A percentile compares a stretch with the other conserved stretches of the same genome.
Conservation (phyloP, 176 grass and related monocot genomes). For the Musa itinerans region DNA sequence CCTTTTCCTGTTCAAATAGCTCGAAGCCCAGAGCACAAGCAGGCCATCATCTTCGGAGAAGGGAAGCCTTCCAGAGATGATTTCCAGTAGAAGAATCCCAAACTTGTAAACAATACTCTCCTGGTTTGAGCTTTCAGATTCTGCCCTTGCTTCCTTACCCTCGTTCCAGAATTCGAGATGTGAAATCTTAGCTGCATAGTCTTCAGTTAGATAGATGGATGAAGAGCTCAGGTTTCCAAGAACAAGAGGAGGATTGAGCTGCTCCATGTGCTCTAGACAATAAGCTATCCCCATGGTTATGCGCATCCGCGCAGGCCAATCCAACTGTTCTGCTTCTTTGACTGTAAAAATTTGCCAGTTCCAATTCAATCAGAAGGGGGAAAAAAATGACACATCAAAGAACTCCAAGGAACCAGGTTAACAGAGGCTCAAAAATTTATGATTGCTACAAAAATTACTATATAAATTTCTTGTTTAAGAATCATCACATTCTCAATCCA, state of each 20-base stretch:
- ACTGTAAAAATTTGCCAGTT: conserved; percentile 30
- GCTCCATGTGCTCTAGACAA: conserved; percentile 54
- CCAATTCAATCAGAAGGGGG: not conserved
- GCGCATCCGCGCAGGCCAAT: conserved; percentile 60
- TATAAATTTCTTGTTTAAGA: too few relatives aligned
- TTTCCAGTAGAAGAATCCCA: conserved; percentile 75
- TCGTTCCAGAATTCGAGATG: conserved; percentile 27
- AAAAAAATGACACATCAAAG: not conserved
- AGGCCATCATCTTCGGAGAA: conserved; percentile 70
- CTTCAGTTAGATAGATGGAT: conserved; percentile 79
- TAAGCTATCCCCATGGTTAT: conserved; percentile 67
- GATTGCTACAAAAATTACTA: too few relatives aligned
- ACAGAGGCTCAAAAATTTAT: not conserved
- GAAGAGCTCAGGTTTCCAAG: conserved; percentile 46
- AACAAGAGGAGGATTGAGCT: conserved; percentile 38
- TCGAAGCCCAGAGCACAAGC: conserved; percentile 71
- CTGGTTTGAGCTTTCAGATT: conserved; percentile 28
- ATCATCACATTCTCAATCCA: too few relatives aligned
- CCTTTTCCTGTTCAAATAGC: conserved; percentile 52
- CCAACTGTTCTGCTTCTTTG: conserved; percentile 76
- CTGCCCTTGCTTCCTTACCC: conserved; percentile 27
- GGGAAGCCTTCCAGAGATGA: conserved; percentile 72
- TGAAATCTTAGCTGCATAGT: conserved; percentile 65
- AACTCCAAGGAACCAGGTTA: not conserved
- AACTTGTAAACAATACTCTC: conserved; percentile 56